Conservation (phyloP, 441 rosid genomes). For the Pelargonium citronellum region DNA sequence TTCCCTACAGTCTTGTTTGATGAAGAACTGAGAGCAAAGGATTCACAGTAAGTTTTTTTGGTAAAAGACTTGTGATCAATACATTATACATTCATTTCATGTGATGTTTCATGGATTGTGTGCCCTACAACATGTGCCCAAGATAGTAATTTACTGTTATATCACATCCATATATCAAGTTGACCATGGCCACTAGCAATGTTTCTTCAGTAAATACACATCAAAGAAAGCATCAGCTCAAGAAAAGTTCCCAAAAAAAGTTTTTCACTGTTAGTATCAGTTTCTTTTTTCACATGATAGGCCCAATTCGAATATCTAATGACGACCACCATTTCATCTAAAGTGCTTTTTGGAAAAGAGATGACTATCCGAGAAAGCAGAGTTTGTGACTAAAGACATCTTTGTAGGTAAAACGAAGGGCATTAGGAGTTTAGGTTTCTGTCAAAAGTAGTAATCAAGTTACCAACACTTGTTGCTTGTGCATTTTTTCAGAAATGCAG, state of each 20-base stretch:
- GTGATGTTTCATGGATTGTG: slow-evolving; percentile 3
- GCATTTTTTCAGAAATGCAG: not conserved
- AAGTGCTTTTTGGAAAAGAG: not conserved
- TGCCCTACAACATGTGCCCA: slow-evolving; percentile 16
- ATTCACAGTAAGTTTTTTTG: slow-evolving; percentile 62
- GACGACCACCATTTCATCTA: slow-evolving; percentile 13
- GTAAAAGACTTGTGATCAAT: not conserved
- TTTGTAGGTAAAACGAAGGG: not conserved
- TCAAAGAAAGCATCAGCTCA: slow-evolving; percentile 9
- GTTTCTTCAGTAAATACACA: not conserved
- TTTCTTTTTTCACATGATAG: slow-evolving; percentile 1
- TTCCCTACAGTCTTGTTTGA: slow-evolving; percentile 63
- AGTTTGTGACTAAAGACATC: too few relatives aligned
- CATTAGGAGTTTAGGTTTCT: not conserved
- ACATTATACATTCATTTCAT: too few relatives aligned
- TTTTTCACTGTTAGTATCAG: not conserved
- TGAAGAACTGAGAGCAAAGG: slow-evolving; percentile 64
- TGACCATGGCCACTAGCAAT: slow-evolving; percentile 13
- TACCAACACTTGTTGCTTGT: not conserved
- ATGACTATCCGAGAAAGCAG: too few relatives aligned
- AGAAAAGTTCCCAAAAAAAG: not conserved
- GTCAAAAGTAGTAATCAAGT: not conserved
- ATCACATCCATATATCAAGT: slow-evolving; percentile 8
- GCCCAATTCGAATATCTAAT: slow-evolving; percentile 11
- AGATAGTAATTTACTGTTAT: slow-evolving; percentile 9